Base-by-base conservation (phyloP, 176 grass and related monocot species). In the Paspalum vaginatum region DNA sequence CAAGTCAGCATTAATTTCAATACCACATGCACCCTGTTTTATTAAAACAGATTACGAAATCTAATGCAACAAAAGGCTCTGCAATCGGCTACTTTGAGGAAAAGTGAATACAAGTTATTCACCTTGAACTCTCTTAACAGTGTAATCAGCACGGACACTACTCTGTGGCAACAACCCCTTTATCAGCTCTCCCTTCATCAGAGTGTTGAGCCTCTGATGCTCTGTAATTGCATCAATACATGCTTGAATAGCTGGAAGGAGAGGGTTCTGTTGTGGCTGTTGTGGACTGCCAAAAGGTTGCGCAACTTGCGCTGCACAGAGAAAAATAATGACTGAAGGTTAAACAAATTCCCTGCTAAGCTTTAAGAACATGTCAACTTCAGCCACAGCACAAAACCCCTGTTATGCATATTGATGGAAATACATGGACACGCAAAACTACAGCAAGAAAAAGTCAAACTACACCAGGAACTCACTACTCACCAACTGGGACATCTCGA, bases 141-240 rank as follows among this genome's bases (percentile, higher is more conserved):
- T 98, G 85, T 91, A 98, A 87, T 98, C 90, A 85, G 92, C 85
- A 87, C 89, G 88, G 8, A 98, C 81, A 9, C 83, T 95, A 74
- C 92, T 92, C 52, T 93, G 88, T 26, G 92, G 90, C 73, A 98
- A 79, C 65, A 98, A 89, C 27, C 92, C 86, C 83, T 98, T 98
- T 87, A 98, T 91, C 58, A 95, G 79, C 55, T 98, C 95, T 85
- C 95, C 95, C 89, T 98, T 98, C 95, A 98, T 93, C 66, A 98
- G 90, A 72, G 88, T 75, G 80, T 89, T 95, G 55, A 98, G 88
- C 79, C 92, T 98, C 81, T 91, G 95, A 82, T 98, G 95, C 74
- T 98, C 95, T 17, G 95, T 98, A 76, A 98, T 91, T 80, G 92
- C 92, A 84, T 98, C 90, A 50, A 95, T 62, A 39, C 95, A 98